These are phyloP conservation scores for Syncephalis plumigaleata DNA, from an alignment of 371 early-diverging fungal species.

Conservation along the genomic window DNA sequence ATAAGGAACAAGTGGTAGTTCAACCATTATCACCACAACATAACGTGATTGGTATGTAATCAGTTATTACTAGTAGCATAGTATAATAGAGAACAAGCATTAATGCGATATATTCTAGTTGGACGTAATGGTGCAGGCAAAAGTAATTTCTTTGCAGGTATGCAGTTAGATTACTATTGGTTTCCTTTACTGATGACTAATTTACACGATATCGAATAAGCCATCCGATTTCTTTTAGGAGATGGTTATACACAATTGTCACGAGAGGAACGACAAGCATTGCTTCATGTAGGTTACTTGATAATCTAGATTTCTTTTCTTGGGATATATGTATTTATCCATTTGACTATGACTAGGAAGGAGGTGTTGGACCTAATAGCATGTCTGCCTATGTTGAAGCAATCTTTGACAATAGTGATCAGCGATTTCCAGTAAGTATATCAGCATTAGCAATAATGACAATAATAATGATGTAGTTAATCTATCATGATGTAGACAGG, in stretches of 20 bases:
- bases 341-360: conserved; percentile 26
- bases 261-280: conserved; percentile 82
- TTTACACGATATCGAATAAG: conserved; percentile 20
- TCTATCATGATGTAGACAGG: conserved; percentile 51
- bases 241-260: conserved; percentile 88
- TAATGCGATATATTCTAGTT: conserved; percentile 30
- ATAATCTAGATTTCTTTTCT: background rate
- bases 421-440: conserved; percentile 72
- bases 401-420: conserved; percentile 90
- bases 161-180: background rate
- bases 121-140: conserved; percentile 99
- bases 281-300: conserved; percentile 61
- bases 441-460: background rate
- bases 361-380: conserved; percentile 81
- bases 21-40: conserved; percentile 85
- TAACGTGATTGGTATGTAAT: conserved; percentile 87
- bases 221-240: conserved; percentile 91
- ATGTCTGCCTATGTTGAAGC: conserved; percentile 97
- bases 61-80: background rate
- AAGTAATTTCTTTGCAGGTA: conserved; percentile 94
- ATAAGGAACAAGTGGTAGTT: conserved; percentile 84
- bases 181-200: conserved; percentile 2
- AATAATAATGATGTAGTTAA: background rate
- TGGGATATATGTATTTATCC: background rate
- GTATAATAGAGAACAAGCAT: background rate